Percentiles rank a stretch among this genome's conserved stretches.
These are phyloP conservation scores for Neofusicoccum laricinum DNA, from an alignment of 2,329 filamentous ascomycete genomes.

Conservation along the genomic window DNA sequence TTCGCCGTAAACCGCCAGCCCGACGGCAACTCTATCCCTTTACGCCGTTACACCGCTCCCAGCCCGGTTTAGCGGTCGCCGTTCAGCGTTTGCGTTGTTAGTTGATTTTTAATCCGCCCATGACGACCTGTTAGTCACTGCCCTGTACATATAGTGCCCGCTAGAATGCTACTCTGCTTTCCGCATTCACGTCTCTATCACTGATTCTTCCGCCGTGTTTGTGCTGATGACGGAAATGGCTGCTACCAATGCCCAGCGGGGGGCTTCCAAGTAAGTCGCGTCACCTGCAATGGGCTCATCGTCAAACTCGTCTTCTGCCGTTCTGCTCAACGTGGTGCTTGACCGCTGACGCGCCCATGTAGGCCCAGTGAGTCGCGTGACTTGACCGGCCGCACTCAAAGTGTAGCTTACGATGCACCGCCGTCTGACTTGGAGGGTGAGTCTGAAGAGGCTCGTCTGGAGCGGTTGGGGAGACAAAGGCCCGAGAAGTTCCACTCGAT, in stretches of 20 bases:
- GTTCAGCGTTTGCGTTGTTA: background rate
- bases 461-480: constrained; percentile 57
- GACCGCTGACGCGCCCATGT: background rate
- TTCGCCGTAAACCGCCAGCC: background rate
- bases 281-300: background rate
- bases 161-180: background rate
- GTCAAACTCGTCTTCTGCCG: background rate
- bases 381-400: background rate
- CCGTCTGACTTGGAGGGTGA: constrained; percentile 3
- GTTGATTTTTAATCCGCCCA: background rate
- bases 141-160: background rate
- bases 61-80: constrained; percentile 3
- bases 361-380: background rate
- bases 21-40: background rate
- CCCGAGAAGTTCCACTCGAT: constrained; percentile 51
- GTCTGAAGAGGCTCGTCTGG: constrained; percentile 34
- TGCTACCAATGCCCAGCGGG: background rate
- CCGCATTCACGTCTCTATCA: background rate
- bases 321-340: background rate
- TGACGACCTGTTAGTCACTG: background rate
- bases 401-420: background rate
- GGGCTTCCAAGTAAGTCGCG: background rate
- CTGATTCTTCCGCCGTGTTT: background rate
- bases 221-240: background rate
- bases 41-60: background rate